These are phyloP conservation scores for Wickerhamiella azymoides DNA, from an alignment of 805 yeast species.

Conservation along the genomic window DNA sequence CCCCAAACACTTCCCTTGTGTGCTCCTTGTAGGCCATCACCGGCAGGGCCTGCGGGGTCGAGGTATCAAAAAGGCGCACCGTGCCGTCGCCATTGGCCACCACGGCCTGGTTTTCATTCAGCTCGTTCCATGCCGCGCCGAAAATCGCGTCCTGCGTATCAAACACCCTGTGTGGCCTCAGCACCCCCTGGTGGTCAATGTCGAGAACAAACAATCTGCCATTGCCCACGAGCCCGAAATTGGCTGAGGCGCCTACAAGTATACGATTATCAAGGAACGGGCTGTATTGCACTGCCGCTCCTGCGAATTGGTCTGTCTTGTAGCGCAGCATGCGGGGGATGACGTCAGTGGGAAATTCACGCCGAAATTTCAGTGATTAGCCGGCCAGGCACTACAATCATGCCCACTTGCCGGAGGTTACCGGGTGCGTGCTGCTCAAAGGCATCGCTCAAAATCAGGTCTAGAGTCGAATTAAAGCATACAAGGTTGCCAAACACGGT, in stretches of 20 bases:
- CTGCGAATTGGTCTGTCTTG: slow-evolving; percentile 69
- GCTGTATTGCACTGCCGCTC: slow-evolving; percentile 77
- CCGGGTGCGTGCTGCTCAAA: slow-evolving; percentile 21
- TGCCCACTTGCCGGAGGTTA: slow-evolving; percentile 22
- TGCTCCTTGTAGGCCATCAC: slow-evolving; percentile 43
- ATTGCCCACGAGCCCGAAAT: slow-evolving; percentile 88
- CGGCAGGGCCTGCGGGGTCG: slow-evolving; percentile 24
- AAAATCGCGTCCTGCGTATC: slow-evolving; percentile 91
- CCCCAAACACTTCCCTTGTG: slow-evolving; percentile 54
- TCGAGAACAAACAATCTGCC: slow-evolving; percentile 65
- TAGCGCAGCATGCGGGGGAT: slow-evolving; percentile 45
- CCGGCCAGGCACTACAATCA: slow-evolving; percentile 24
- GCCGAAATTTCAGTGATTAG: slow-evolving; percentile 18
- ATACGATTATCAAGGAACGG: slow-evolving; percentile 82
- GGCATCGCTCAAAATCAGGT: slow-evolving; percentile 23
- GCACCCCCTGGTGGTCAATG: slow-evolving; percentile 52
- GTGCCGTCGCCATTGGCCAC: slow-evolving; percentile 87
- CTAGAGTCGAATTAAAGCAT: slow-evolving; percentile 21
- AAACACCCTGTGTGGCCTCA: slow-evolving; percentile 42
- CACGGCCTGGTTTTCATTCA: slow-evolving; percentile 72
- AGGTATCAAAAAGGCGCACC: slow-evolving; percentile 64
- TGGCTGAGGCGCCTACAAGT: slow-evolving; percentile 84
- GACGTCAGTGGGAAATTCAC: slow-evolving; percentile 14
- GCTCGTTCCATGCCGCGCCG: slow-evolving; percentile 80
- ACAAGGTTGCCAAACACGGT: slow-evolving; percentile 23